Base-by-base conservation (phyloP, 371 early-diverging fungal species). In the Syncephalastrum racemosum region DNA sequence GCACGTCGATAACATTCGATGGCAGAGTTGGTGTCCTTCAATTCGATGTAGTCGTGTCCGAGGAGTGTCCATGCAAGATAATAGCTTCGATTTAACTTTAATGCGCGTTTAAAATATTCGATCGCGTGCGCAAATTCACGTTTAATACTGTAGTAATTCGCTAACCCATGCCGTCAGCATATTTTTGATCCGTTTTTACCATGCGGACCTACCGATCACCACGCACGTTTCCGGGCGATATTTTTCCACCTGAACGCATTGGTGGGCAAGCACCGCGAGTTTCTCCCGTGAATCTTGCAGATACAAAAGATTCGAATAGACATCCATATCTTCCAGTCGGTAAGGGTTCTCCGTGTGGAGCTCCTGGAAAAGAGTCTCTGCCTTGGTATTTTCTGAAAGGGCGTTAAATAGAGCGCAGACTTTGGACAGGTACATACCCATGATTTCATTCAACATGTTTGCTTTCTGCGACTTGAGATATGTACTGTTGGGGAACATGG, bases 21-120 rank as follows among this genome's bases (percentile, higher is more conserved):
- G 2, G 97, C 98, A 10, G 92, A 91, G 24, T 85, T 80, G 2
- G 89, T 82, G 54, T 95, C 92, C 54, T 93, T 94, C 68, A 92
- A 53, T 63, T 98, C 96, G 47, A 98, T 75, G 59, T 94, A 97
- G 66, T 97, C 96, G 66, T 98, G 97, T 2, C 98, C 99, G 61
- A 98, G 77, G 54, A 99, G 77, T 0, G 93, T 95, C 90, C 96
- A 96, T 1, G 92, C 93, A 4, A 89, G 78, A 36, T 88, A 70
- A 64, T 90, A 92, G 52, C 80, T 79, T 22, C 85, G 80, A 57
- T 93, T 83, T 50, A 98, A 80, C 65, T 90, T 80, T 5, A 95
- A 60, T 0, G 96, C 95, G 15, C 89, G 76, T 62, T 87, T 85
- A 63, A 97, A 97, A 60, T 91, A 91, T 19, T 87, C 80, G 7